Conservation (phyloP, 352 stramenopile genomes). For the Phytophthora lateralis region DNA sequence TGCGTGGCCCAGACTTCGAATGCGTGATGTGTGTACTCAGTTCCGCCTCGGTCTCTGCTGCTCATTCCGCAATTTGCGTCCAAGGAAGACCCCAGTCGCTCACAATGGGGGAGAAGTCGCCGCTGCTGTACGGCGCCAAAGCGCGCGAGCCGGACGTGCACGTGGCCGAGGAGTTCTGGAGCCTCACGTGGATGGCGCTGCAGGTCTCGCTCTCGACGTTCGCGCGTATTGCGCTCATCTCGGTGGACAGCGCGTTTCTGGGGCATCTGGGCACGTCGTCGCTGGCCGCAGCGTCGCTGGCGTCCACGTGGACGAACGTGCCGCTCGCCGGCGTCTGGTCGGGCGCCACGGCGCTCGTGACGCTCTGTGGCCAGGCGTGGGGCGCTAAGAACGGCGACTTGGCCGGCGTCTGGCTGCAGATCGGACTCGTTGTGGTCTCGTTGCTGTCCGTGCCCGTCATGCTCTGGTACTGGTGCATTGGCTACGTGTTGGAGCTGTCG, state of each 20-base stretch:
- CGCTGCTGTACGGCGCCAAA: constrained; percentile 12
- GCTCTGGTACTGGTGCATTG: constrained; percentile 72
- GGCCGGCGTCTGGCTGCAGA: constrained; percentile 75
- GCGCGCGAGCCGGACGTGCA: constrained; percentile 54
- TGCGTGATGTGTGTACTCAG: constrained; percentile 10
- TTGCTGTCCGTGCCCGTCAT: constrained; percentile 58
- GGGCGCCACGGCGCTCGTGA: constrained; percentile 71
- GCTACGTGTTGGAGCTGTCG: constrained; percentile 59
- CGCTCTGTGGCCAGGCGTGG: constrained; percentile 79
- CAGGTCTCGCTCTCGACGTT: constrained; percentile 83
- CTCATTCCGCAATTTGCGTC: constrained; percentile 20
- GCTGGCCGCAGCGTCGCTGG: constrained; percentile 75
- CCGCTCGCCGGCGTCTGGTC: constrained; percentile 75
- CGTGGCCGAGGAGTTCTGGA: constrained; percentile 59
- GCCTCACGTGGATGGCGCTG: constrained; percentile 76
- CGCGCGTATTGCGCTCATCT: constrained; percentile 75
- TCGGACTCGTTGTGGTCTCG: constrained; percentile 56
- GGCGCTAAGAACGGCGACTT: constrained; percentile 72
- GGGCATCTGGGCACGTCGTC: constrained; percentile 73
- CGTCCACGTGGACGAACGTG: constrained; percentile 78
- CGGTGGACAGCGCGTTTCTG: constrained; percentile 80
- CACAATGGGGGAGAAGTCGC: constrained; percentile 26
- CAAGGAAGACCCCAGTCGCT: neutral
- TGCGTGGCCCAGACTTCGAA: neutral
- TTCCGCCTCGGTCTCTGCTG: neutral